Base-by-base conservation (phyloP, 495 filamentous ascomycete species). In the Penicillium nucicola region DNA sequence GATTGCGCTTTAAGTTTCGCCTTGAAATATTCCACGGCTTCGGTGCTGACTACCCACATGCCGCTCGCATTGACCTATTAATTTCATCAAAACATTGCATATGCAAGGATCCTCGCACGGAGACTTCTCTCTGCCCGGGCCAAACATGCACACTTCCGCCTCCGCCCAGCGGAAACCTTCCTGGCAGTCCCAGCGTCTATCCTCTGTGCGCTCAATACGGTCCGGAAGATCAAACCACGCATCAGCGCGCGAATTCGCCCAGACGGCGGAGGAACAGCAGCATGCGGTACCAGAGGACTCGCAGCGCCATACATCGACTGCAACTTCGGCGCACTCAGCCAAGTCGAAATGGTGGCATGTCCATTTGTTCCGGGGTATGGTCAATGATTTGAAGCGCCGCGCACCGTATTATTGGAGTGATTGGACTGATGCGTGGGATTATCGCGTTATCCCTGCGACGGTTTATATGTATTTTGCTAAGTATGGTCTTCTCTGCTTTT, bases 391-490 rank as follows among this genome's bases (percentile, higher is more conserved):
- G 44, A 82, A 80, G 48, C 80, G 88, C 42, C 74, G 89, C 50
- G 79, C 77, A 4, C 89, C 89, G 9, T 92, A 77, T 63, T 93
- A 90, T 58, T 74, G 69, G 71, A 87, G 82, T 64, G 89, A 93
- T 68, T 91, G 85, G 86, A 76, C 69, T 23, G 89, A 92, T 71
- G 89, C 88, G 3, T 90, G 86, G 87, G 83, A 90, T 64, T 93
- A 93, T 70, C 80, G 89, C 30, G 84, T 90, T 32, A 75, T 93
- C 22, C 87, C 89, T 30, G 86, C 85, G 20, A 90, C 88, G 30
- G 76, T 93, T 39, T 91, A 91, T 67, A 93, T 91, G 87, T 92
- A 90, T 69, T 92, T 92, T 76, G 89, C 87, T 20, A 92, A 92
- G 88, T 90, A 74, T 60, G 82, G 51, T 49, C 39, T 12, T 52